A percentile compares a stretch with the other conserved stretches of the same genome.
Evolutionary conservation across 192 early-diverging fungal genomes (phyloP).

Genomic region (Chytriomyces sp.): DNA sequence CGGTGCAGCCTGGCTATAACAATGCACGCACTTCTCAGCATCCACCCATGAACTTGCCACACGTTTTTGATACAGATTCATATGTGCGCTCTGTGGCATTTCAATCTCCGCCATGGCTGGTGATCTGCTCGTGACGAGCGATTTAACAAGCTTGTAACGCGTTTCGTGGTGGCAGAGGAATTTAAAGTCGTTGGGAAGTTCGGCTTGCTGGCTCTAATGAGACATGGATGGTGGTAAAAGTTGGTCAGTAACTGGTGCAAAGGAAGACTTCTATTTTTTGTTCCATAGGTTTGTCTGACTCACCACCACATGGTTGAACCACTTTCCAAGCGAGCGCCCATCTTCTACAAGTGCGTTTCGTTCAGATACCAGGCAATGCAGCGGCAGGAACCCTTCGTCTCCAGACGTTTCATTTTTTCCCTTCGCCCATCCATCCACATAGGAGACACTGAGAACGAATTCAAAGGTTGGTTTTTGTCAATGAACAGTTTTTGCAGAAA

Average conservation of each 20-base stretch:
- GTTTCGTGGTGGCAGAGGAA: conserved; percentile 29
- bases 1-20: conserved; percentile 28
- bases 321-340: conserved; percentile 19
- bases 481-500: no score
- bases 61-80: conserved; percentile 7
- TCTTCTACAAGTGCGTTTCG: conserved; percentile 23
- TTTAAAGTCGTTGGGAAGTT: conserved; percentile 28
- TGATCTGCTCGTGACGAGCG: not conserved
- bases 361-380: conserved; percentile 26
- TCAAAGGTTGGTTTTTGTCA: no score
- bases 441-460: conserved; percentile 3
- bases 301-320: conserved; percentile 3
- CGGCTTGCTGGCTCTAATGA: conserved; percentile 13
- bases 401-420: conserved; percentile 15
- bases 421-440: conserved; percentile 38
- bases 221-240: no score
- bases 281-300: no score
- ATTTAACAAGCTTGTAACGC: conserved; percentile 14
- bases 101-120: conserved; percentile 14
- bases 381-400: conserved; percentile 30
- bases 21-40: conserved; percentile 8
- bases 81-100: conserved; percentile 27
- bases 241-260: no score
- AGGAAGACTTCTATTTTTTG: no score
- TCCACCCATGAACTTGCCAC: conserved; percentile 12